These are phyloP conservation scores for Periconia digitata DNA, from an alignment of 2,329 filamentous ascomycete genomes.

Conservation along the genomic window DNA sequence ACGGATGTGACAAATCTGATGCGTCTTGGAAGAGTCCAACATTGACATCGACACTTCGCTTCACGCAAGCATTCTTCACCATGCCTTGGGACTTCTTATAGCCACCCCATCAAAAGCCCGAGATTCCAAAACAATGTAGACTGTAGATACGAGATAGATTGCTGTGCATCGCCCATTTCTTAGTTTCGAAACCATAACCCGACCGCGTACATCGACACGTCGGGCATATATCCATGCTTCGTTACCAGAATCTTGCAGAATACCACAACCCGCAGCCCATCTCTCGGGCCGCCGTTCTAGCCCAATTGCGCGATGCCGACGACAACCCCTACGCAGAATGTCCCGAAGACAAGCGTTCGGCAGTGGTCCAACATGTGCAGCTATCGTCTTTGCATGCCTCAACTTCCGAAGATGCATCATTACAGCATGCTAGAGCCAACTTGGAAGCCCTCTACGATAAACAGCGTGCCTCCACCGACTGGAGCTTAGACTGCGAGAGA, in stretches of 20 bases:
- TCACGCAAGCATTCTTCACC: too few species aligned
- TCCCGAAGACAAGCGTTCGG: background rate
- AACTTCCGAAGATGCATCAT: background rate
- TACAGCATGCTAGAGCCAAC: conserved; percentile 5
- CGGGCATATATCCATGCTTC: background rate
- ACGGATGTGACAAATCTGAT: too few species aligned
- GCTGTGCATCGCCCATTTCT: too few species aligned
- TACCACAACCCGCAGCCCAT: background rate
- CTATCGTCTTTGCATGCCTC: too few species aligned
- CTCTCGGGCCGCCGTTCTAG: background rate
- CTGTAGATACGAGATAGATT: too few species aligned
- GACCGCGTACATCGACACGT: background rate
- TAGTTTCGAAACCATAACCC: too few species aligned
- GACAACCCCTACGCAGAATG: background rate
- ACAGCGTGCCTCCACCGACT: conserved; percentile 9
- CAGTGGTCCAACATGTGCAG: too few species aligned
- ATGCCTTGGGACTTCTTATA: too few species aligned
- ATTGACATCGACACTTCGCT: too few species aligned
- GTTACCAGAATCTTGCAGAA: background rate
- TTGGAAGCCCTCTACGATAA: conserved; percentile 11
- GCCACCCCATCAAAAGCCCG: too few species aligned
- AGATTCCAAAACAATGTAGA: too few species aligned
- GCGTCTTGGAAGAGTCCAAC: too few species aligned
- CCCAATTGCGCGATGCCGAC: background rate
- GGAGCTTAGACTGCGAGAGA: conserved; percentile 7